Percentiles rank a stretch among this genome's conserved stretches.
These are phyloP conservation scores for Daldinia decipiens DNA, from an alignment of 495 filamentous ascomycete genomes.

Conservation along the genomic window DNA sequence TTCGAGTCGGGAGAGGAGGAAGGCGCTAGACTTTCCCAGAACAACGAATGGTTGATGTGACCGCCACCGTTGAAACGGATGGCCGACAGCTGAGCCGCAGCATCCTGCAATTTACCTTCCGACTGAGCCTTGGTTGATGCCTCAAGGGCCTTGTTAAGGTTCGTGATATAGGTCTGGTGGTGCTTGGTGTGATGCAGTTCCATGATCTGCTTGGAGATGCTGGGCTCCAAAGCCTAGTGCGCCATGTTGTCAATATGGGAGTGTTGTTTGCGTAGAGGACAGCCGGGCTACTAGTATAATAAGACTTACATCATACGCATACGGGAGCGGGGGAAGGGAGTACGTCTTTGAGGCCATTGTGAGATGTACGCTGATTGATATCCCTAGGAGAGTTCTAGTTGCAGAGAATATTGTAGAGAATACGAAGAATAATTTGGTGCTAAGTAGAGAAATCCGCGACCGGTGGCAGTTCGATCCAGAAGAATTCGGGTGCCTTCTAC, in stretches of 20 bases:
- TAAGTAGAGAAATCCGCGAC: background rate
- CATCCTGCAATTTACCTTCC: conserved; percentile 64
- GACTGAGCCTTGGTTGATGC: conserved; percentile 62
- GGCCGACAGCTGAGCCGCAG: conserved; percentile 72
- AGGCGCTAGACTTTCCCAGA: conserved; percentile 93
- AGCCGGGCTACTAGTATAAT: background rate
- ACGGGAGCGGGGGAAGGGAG: conserved; percentile 56
- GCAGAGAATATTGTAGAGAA: background rate
- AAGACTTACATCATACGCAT: conserved; percentile 58
- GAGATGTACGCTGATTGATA: conserved; percentile 11
- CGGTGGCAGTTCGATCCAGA: too few species aligned
- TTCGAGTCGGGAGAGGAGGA: conserved; percentile 57
- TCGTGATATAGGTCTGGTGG: conserved; percentile 78
- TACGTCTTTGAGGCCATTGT: conserved; percentile 49
- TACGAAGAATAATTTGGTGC: too few species aligned
- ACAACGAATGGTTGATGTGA: conserved; percentile 91
- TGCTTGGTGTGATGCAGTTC: conserved; percentile 81
- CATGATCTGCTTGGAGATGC: conserved; percentile 95
- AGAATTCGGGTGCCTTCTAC: too few species aligned
- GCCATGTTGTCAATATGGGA: conserved; percentile 22
- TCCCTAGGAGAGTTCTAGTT: background rate
- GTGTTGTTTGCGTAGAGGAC: background rate
- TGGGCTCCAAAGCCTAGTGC: conserved; percentile 79
- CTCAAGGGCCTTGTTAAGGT: conserved; percentile 70
- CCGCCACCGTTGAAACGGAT: conserved; percentile 95